Percentiles rank a stretch among this genome's conserved stretches.
Evolutionary conservation across 2,329 filamentous ascomycete species (phyloP).

Genomic region (Cadophora sp.): DNA sequence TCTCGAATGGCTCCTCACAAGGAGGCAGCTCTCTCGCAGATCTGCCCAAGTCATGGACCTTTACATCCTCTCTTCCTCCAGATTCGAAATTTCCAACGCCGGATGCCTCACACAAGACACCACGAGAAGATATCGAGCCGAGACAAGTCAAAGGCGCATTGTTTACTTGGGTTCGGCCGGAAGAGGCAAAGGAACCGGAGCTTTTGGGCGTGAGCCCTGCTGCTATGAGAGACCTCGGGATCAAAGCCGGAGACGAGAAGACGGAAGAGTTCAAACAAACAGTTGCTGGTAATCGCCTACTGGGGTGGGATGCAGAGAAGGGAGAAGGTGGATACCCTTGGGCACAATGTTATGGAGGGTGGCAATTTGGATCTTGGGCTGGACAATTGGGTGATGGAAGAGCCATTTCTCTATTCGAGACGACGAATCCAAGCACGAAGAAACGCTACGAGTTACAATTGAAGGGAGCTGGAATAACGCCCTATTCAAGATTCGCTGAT

Average conservation of each 20-base stretch:
- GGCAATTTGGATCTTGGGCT: conserved; percentile 85
- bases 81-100: conserved; percentile 84
- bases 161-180: conserved; percentile 90
- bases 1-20: conserved; percentile 41
- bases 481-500: conserved; percentile 95
- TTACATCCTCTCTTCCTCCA: conserved; percentile 72
- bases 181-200: conserved; percentile 73
- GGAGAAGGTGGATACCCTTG: conserved; percentile 84
- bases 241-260: conserved; percentile 70
- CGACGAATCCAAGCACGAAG: conserved; percentile 75
- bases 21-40: conserved; percentile 52
- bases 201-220: conserved; percentile 80
- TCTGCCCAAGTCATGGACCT: conserved; percentile 70
- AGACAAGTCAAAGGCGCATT: conserved; percentile 84
- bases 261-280: conserved; percentile 78
- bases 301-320: conserved; percentile 75
- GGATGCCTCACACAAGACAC: conserved; percentile 78
- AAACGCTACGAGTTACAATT: conserved; percentile 88
- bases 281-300: conserved; percentile 82
- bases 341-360: conserved; percentile 97
- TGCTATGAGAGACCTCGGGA: conserved; percentile 82
- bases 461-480: conserved; percentile 91
- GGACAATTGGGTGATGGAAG: conserved; percentile 94
- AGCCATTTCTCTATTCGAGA: conserved; percentile 93
- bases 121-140: conserved; percentile 77